Evolutionary conservation across 2,329 filamentous ascomycete species (phyloP).

Genomic region (Claviceps pusilla): DNA sequence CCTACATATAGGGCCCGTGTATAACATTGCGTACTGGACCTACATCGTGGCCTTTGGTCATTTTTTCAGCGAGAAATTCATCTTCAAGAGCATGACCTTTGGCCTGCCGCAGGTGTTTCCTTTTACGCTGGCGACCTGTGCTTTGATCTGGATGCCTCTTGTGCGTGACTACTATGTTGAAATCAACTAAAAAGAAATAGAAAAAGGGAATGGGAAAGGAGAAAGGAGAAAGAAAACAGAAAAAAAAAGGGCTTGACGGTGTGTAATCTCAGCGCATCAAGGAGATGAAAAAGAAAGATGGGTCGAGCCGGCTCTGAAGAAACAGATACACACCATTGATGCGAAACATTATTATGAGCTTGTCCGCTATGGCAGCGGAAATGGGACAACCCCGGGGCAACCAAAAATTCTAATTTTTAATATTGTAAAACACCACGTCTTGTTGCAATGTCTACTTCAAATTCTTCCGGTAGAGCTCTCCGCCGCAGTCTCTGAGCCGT

Average conservation of each 20-base stretch:
- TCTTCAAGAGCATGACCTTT: constrained; percentile 62
- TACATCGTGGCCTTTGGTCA: constrained; percentile 65
- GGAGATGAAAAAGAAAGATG: neutral
- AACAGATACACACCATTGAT: neutral
- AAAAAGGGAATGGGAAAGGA: neutral
- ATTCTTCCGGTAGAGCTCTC: constrained; percentile 67
- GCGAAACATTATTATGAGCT: neutral
- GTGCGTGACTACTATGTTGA: constrained; percentile 59
- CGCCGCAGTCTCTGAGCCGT: constrained; percentile 59
- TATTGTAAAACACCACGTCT: neutral
- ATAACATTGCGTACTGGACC: constrained; percentile 68
- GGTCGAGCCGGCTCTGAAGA: neutral
- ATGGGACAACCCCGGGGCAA: neutral
- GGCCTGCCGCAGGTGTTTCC: constrained; percentile 41
- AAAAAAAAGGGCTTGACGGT: neutral
- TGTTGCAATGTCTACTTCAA: constrained; percentile 9
- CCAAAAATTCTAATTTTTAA: neutral
- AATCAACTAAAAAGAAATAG: constrained; percentile 12
- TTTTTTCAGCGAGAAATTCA: constrained; percentile 65
- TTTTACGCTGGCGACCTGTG: constrained; percentile 33
- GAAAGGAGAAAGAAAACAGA: no score
- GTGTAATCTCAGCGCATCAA: neutral
- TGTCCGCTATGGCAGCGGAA: neutral
- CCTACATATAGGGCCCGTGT: constrained; percentile 55
- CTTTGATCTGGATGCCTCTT: constrained; percentile 44